Evolutionary conservation across 2,329 filamentous ascomycete species (phyloP).

Genomic region (Stachybotrys elegans): DNA sequence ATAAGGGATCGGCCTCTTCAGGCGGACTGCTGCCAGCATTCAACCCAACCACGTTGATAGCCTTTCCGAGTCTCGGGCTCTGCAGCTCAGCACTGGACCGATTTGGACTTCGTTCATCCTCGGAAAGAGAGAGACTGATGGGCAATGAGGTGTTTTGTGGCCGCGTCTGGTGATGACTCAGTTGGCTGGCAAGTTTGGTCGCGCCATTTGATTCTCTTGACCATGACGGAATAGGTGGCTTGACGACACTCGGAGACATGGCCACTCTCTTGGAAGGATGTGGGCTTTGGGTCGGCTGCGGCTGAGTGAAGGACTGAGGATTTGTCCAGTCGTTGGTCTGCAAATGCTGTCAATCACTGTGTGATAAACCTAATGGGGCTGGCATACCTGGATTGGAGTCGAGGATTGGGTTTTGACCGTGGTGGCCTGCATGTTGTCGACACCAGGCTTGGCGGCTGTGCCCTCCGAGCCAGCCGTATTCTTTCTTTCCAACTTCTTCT

Average conservation of each 20-base stretch:
- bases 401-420: conserved; percentile 26
- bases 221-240: conserved; percentile 52
- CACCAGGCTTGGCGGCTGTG: conserved; percentile 26
- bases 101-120: conserved; percentile 55
- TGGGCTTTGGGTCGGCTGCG: conserved; percentile 31
- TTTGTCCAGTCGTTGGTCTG: conserved; percentile 41
- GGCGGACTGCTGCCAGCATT: conserved; percentile 54
- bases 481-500: conserved; percentile 42
- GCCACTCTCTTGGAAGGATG: conserved; percentile 49
- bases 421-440: conserved; percentile 22
- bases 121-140: conserved; percentile 52
- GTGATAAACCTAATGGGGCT: not conserved
- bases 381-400: conserved; percentile 28
- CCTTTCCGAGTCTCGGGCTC: conserved; percentile 44
- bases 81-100: conserved; percentile 44
- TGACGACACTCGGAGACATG: conserved; percentile 43
- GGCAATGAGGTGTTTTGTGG: conserved; percentile 29
- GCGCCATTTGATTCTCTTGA: conserved; percentile 26
- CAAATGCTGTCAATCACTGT: conserved; percentile 9
- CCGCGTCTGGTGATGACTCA: conserved; percentile 14
- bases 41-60: conserved; percentile 25
- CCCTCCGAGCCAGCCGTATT: conserved; percentile 31
- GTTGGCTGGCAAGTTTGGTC: conserved; percentile 14
- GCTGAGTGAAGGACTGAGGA: conserved; percentile 27
- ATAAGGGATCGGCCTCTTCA: conserved; percentile 78